Evolutionary conservation across 805 yeast species (phyloP).

Genomic region (Candida sphagnicola): DNA sequence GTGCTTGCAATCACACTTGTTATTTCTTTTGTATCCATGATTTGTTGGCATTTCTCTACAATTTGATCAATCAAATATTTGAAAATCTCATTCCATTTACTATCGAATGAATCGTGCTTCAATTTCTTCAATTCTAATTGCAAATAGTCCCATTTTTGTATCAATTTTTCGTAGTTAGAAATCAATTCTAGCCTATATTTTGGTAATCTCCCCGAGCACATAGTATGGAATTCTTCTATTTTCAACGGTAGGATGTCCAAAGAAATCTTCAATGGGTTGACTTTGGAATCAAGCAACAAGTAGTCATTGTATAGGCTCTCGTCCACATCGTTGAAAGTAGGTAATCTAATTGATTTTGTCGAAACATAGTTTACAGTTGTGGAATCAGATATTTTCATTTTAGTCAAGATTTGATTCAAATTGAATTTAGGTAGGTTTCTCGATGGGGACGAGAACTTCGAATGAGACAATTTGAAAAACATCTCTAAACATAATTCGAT

Average conservation of each 20-base stretch:
- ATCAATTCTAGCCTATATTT: slow-evolving; percentile 26
- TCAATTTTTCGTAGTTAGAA: slow-evolving; percentile 35
- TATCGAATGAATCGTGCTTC: slow-evolving; percentile 45
- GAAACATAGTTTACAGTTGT: slow-evolving; percentile 10
- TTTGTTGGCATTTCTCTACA: slow-evolving; percentile 14
- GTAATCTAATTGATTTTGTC: slow-evolving; percentile 19
- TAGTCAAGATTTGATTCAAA: slow-evolving; percentile 16
- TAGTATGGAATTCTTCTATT: slow-evolving; percentile 37
- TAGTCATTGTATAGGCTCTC: slow-evolving; percentile 39
- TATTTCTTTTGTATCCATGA: slow-evolving; percentile 18
- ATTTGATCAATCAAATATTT: slow-evolving; percentile 43
- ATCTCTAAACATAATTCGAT: slow-evolving; percentile 19
- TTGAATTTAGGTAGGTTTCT: slow-evolving; percentile 13
- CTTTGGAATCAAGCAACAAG: slow-evolving; percentile 33
- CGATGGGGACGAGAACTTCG: slow-evolving; percentile 16
- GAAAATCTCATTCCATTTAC: slow-evolving; percentile 55
- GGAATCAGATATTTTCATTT: slow-evolving; percentile 20
- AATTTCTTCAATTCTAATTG: slow-evolving; percentile 37
- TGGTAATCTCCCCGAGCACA: slow-evolving; percentile 19
- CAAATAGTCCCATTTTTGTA: slow-evolving; percentile 39
- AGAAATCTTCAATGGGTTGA: slow-evolving; percentile 52
- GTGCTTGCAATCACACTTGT: slow-evolving; percentile 25
- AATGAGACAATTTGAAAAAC: slow-evolving; percentile 13
- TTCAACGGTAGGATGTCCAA: slow-evolving; percentile 49
- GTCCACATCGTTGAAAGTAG: slow-evolving; percentile 27